Percentiles rank a stretch among this genome's conserved stretches.
Evolutionary conservation across 805 yeast genomes (phyloP).

Genomic region (Wickerhamiella kazuoi): DNA sequence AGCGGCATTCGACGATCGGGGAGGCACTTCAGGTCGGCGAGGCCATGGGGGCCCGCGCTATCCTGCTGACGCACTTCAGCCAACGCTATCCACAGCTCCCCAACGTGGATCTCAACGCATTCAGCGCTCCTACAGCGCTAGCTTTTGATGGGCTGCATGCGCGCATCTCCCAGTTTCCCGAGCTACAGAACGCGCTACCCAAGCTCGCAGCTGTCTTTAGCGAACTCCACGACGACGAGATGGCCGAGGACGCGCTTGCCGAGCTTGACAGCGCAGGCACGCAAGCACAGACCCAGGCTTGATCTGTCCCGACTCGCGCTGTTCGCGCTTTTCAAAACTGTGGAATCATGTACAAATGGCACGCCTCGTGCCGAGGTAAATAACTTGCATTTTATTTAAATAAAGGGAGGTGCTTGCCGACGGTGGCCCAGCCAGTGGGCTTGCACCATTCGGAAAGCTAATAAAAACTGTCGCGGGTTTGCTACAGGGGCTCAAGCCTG

Average conservation of each 20-base stretch:
- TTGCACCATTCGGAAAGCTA: too few relatives aligned
- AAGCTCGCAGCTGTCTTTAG: constrained; percentile 1
- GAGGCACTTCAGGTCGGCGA: constrained; percentile 65
- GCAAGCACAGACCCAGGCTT: too few relatives aligned
- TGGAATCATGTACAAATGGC: too few relatives aligned
- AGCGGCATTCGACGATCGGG: constrained; percentile 72
- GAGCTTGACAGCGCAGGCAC: too few relatives aligned
- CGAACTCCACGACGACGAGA: background rate
- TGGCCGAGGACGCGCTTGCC: background rate
- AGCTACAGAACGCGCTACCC: background rate
- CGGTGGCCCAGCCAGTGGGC: too few relatives aligned
- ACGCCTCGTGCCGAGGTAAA: too few relatives aligned
- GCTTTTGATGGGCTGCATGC: constrained; percentile 55
- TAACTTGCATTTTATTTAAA: too few relatives aligned
- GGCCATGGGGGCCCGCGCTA: constrained; percentile 51
- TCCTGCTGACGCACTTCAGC: constrained; percentile 80
- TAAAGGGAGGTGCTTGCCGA: too few relatives aligned
- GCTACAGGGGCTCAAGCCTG: too few relatives aligned
- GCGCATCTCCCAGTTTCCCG: constrained; percentile 21
- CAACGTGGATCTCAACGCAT: constrained; percentile 7
- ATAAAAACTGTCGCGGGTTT: too few relatives aligned
- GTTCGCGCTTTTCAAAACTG: too few relatives aligned
- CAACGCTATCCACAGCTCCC: constrained; percentile 64
- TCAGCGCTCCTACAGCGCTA: constrained; percentile 21
- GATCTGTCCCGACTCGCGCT: too few relatives aligned